Percentiles rank a stretch among this genome's conserved stretches.
Evolutionary conservation across 768 basidiomycete genomes (phyloP).

Genomic region (Termitomyces sp.): DNA sequence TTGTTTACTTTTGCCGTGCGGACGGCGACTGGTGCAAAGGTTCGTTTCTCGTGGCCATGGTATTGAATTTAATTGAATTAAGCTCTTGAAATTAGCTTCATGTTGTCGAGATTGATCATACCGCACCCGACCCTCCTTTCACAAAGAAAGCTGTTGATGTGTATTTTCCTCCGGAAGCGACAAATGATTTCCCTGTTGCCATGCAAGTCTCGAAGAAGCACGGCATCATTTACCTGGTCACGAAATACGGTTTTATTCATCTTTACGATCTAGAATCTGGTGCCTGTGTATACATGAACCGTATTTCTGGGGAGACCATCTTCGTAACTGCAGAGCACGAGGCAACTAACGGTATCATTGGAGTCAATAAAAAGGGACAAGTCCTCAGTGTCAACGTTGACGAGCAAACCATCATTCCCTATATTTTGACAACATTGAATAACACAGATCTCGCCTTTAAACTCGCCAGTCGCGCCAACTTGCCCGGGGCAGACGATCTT

Average conservation of each 20-base stretch:
- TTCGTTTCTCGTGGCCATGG: constrained; percentile 26
- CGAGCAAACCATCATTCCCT: constrained; percentile 94
- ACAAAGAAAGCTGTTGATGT: constrained; percentile 98
- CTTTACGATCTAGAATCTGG: constrained; percentile 97
- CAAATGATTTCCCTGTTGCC: constrained; percentile 98
- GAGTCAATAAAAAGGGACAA: constrained; percentile 99
- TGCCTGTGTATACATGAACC: constrained; percentile 99
- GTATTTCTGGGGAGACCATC: constrained; percentile 98
- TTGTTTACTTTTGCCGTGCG: constrained; percentile 94
- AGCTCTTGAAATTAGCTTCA: constrained; percentile 66
- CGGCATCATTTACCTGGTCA: constrained; percentile 95
- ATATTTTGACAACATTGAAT: constrained; percentile 90
- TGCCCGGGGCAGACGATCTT: constrained; percentile 96
- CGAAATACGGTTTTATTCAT: constrained; percentile 99
- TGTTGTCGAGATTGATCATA: constrained; percentile 97
- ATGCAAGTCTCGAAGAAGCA: constrained; percentile 99
- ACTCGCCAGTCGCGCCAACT: constrained; percentile 91
- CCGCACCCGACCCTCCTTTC: constrained; percentile 89
- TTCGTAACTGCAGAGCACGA: constrained; percentile 99
- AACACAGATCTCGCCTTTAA: constrained; percentile 98
- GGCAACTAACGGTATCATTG: constrained; percentile 91
- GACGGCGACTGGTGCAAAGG: constrained; percentile 97
- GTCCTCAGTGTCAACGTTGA: constrained; percentile 96
- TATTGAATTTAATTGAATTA: constrained; percentile 2
- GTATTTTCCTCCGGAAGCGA: constrained; percentile 98